A percentile compares a stretch with the other conserved stretches of the same genome.
phyloP scores from a whole-genome alignment of 305 asterid species.

The Fraxinus baroniana region DNA sequence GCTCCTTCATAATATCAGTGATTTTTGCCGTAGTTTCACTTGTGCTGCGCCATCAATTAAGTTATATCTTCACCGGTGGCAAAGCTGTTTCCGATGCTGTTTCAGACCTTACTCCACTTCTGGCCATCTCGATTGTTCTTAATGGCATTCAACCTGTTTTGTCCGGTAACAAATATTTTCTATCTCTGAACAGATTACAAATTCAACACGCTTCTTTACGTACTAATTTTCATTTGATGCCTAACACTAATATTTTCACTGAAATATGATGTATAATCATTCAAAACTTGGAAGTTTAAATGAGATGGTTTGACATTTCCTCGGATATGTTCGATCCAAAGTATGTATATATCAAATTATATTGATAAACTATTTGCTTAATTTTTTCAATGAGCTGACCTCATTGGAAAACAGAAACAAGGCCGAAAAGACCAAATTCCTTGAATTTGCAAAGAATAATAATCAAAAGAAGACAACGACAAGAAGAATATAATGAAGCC shows the following conservation, averaged over 20 bases:
- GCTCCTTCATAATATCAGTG: constrained; percentile 37
- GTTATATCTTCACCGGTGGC: constrained; percentile 63
- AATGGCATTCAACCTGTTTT: constrained; percentile 80
- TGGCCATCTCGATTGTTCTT: constrained; percentile 55
- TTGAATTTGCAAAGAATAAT: background rate
- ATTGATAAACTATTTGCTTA: no score
- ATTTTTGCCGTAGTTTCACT: constrained; percentile 31
- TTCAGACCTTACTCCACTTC: constrained; percentile 54
- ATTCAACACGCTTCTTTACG: background rate
- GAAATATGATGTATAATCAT: no score
- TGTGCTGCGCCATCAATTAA: constrained; percentile 44
- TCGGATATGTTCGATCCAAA: no score
- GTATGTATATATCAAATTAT: no score
- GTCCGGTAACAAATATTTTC: constrained; percentile 43
- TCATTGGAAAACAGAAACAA: background rate
- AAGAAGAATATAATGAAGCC: no score
- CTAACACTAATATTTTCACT: no score
- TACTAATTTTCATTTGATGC: background rate
- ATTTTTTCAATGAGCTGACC: background rate
- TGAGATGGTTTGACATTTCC: no score
- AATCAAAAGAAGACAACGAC: background rate
- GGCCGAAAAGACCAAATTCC: background rate
- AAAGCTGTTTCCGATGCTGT: constrained; percentile 61
- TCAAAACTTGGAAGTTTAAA: no score
- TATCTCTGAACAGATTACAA: background rate